phyloP scores from a whole-genome alignment of 192 early-diverging fungal species.

The Coemansia biformis region DNA sequence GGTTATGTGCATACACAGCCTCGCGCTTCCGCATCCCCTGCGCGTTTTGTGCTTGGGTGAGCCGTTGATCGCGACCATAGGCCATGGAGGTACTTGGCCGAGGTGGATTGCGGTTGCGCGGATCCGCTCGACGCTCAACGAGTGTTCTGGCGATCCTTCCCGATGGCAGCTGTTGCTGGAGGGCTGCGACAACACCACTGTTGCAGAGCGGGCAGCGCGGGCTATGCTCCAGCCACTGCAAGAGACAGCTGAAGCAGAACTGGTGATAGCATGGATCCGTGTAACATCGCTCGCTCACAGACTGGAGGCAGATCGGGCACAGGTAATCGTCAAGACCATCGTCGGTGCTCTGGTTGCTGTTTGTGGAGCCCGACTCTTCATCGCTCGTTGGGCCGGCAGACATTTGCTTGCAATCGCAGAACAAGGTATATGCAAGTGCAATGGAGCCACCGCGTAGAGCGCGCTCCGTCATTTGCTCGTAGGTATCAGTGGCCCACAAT shows the following conservation, averaged over 20 bases:
- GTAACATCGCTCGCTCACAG: slow-evolving; percentile 8
- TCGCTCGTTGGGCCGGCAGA: too few species aligned
- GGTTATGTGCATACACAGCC: slow-evolving; percentile 16
- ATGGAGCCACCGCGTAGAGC: too few species aligned
- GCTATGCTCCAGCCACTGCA: slow-evolving; percentile 43
- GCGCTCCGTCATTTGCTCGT: too few species aligned
- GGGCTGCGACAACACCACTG: slow-evolving; percentile 1
- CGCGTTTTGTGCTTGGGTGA: neutral
- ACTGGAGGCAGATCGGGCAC: slow-evolving; percentile 41
- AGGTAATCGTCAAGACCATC: too few species aligned
- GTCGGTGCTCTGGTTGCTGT: too few species aligned
- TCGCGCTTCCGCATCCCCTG: slow-evolving; percentile 32
- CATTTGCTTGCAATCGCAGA: too few species aligned
- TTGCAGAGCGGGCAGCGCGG: slow-evolving; percentile 51
- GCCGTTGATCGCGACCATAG: slow-evolving; percentile 11
- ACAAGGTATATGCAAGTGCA: too few species aligned
- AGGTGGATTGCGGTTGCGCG: neutral
- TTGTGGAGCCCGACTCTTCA: too few species aligned
- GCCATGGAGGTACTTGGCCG: neutral
- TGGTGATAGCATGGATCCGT: slow-evolving; percentile 47
- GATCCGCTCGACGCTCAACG: neutral
- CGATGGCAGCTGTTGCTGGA: slow-evolving; percentile 9
- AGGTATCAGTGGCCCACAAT: too few species aligned
- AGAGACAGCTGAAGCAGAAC: slow-evolving; percentile 47
- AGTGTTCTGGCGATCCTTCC: slow-evolving; percentile 1